A percentile compares a stretch with the other conserved stretches of the same genome.
Conservation (phyloP, 352 stramenopile genomes). For the Phytophthora syringae region DNA sequence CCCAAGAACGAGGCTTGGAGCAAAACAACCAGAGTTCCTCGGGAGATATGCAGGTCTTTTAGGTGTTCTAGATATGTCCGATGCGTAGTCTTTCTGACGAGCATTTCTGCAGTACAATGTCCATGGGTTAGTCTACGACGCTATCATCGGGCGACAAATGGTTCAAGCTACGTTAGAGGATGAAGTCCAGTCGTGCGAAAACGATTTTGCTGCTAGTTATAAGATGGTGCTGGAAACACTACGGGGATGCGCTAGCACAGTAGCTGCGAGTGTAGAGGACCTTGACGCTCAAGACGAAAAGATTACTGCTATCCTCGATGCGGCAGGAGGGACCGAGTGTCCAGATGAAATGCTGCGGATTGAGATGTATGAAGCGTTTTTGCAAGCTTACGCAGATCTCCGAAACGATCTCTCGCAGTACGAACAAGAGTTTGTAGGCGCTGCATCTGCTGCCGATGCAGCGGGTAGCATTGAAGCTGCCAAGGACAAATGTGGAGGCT, state of each 20-base stretch:
- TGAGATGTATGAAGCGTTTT: constrained; percentile 47
- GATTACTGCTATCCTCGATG: constrained; percentile 22
- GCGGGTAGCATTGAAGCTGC: constrained; percentile 45
- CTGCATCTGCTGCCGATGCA: constrained; percentile 41
- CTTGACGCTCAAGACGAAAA: constrained; percentile 24
- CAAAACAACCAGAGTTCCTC: constrained; percentile 34
- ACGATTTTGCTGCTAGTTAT: constrained; percentile 45
- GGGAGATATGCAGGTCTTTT: constrained; percentile 29
- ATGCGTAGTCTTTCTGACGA: no score
- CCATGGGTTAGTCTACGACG: constrained; percentile 69
- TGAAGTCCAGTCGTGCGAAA: constrained; percentile 48
- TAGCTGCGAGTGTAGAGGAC: constrained; percentile 16
- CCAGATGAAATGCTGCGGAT: constrained; percentile 56
- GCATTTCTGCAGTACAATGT: constrained; percentile 39
- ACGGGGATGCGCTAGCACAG: constrained; percentile 4
- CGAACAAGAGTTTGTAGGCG: constrained; percentile 44
- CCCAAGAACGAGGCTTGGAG: constrained; percentile 6
- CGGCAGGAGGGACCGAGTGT: constrained; percentile 24
- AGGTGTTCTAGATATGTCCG: not conserved
- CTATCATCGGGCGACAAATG: constrained; percentile 75
- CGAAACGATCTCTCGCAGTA: constrained; percentile 41
- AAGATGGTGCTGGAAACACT: constrained; percentile 39
- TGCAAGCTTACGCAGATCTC: constrained; percentile 30
- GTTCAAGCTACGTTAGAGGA: constrained; percentile 65
- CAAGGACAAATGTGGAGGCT: constrained; percentile 49